Base-by-base conservation (phyloP, 2,329 filamentous ascomycete species). In the Ophiostoma sp. region DNA sequence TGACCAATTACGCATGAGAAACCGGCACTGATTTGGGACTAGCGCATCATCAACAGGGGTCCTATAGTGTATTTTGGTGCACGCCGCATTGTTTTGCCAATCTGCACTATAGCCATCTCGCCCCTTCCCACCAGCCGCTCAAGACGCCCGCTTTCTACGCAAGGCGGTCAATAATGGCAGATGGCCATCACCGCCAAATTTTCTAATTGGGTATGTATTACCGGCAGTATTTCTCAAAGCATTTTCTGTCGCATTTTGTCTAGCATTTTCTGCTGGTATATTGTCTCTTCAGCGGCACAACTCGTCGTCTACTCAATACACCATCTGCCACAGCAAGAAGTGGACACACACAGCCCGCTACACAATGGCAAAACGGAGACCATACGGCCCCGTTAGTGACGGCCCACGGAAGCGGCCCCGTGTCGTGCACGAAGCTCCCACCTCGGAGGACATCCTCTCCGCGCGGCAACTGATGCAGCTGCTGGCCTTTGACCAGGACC, bases 401-500 rank as follows among this genome's bases (percentile, higher is more conserved):
- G 78, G 76, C 44, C 78, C 79, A 42, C 78, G 82, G 38, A 87
- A 87, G 75, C 82, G 84, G 71, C 82, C 82, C 70, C 86, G 85
- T 75, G 78, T 84, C n/a, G 78, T 81, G 5, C 83, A 86, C 71
- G 83, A 87, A 69, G 77, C 82, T 1, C 84, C 85, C 14, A 83
- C 85, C 2, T 84, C 83, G 11, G 87, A 89, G 72, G 85, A 89
- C 49, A 82, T 91, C 64, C 79, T 82, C 65, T 86, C 86, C 49
- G 83, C 84, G 71, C 83, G 86, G 66, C 89, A 95, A 75, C 81
- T 95, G 70, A 85, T 84, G 74, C 83, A 87, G 70, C 81, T 92
- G 62, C 82, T 95, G 55, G 78, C 82, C 68, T 93, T 93, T 75
- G 83, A 90, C 72, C 89, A 92, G 77, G 88, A 92, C 76, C 78